A percentile compares a stretch with the other conserved stretches of the same genome.
These are phyloP conservation scores for Cystofilobasidium bisporidii DNA, from an alignment of 768 basidiomycete genomes.

Conservation along the genomic window DNA sequence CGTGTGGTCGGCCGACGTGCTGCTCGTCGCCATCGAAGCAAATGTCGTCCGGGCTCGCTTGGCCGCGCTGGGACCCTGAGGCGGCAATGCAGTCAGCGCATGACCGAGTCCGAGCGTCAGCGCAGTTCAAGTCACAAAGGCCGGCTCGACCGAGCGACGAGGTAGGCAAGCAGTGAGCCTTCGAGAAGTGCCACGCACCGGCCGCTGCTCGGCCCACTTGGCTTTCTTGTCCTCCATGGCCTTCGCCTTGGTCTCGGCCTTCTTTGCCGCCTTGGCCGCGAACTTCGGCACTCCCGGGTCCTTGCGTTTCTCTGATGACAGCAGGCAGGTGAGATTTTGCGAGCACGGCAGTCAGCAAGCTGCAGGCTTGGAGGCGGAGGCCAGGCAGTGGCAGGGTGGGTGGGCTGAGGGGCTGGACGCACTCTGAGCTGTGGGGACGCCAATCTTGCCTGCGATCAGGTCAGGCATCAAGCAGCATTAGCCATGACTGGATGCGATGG, in stretches of 20 bases:
- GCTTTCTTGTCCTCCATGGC: slow-evolving; percentile 28
- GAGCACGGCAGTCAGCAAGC: background rate
- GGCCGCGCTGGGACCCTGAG: slow-evolving; percentile 38
- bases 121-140: no score
- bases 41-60: slow-evolving; percentile 6
- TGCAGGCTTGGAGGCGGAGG: background rate
- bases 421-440: background rate
- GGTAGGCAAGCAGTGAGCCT: no score
- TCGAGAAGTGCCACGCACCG: background rate
- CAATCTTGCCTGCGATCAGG: background rate
- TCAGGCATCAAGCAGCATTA: no score
- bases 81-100: slow-evolving; percentile 46
- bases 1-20: slow-evolving; percentile 21
- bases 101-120: no score
- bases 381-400: no score
- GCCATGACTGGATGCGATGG: no score
- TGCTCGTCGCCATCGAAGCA: slow-evolving; percentile 19
- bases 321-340: background rate
- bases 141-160: no score
- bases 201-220: slow-evolving; percentile 16
- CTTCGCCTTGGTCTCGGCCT: slow-evolving; percentile 43
- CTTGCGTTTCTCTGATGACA: slow-evolving; percentile 63
- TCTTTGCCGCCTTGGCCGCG: slow-evolving; percentile 54
- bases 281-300: slow-evolving; percentile 82
- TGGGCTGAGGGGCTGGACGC: background rate